Evolutionary conservation across 345 rosid species (phyloP).

Genomic region (Linum trigynum): DNA sequence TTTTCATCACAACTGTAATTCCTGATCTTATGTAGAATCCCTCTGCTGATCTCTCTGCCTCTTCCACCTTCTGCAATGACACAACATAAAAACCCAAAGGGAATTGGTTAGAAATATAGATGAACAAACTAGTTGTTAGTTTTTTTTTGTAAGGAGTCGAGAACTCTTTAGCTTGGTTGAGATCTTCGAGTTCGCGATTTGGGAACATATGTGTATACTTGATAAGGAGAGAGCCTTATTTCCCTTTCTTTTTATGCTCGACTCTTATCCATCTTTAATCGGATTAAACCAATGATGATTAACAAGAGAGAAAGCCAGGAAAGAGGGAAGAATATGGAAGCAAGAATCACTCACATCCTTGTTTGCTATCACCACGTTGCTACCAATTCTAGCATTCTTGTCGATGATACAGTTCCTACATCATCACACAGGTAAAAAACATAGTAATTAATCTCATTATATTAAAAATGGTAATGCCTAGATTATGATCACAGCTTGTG

Average conservation of each 20-base stretch:
- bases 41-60: conserved; percentile 66
- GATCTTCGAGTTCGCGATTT: background rate
- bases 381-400: conserved; percentile 72
- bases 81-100: conserved; percentile 4
- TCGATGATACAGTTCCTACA: conserved; percentile 79
- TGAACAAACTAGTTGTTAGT: background rate
- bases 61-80: conserved; percentile 49
- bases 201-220: background rate
- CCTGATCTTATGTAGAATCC: conserved; percentile 86
- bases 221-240: no score
- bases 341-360: conserved; percentile 46
- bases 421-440: background rate
- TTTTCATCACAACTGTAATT: conserved; percentile 56
- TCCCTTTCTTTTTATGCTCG: no score
- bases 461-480: background rate
- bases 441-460: background rate
- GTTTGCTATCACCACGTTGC: conserved; percentile 61
- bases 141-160: no score
- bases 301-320: no score
- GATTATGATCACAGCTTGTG: background rate
- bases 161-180: no score
- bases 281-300: no score
- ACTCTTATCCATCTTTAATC: no score
- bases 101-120: background rate
- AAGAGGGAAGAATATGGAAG: no score